Evolutionary conservation across 164 flowering plant species (phyloP), one percentile per base, ranked within the genome.

Genomic region (Aristolochia contorta): DNA sequence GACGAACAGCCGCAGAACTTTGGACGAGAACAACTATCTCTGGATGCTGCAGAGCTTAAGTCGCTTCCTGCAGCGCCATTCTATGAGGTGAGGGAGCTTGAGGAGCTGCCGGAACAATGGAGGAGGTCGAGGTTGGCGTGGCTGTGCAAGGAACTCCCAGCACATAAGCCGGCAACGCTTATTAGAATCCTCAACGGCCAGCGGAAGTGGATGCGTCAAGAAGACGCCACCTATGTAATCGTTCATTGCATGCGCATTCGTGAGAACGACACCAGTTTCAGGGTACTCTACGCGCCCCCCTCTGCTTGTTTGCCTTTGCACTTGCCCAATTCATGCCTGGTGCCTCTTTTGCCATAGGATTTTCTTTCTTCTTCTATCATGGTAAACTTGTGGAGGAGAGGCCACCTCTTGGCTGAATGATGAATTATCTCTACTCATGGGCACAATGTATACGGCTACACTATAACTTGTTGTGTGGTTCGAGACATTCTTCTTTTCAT

Each of bases 91-190:
- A 78, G 69, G 79, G 89, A 87, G 72, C 66, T 92, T 58, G 87
- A 79, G 48, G 96, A 92, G 67, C 65, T 86, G 20, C 91, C 97
- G 51, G 98, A 92, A 68, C 88, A 84, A 66, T 90, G 96, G 96
- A 69, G 91, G 69, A 65, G 97, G 71, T 65, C 90, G 37, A 90
- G 71, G 72, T 23, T 93, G 37, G 97, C 96, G 14, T 93, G 96
- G 96, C 72, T 93, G 52, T 93, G 97, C 64, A 89, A 93, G 77
- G 88, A 83, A 67, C 69, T 93, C 47, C 96, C 98, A 14, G 60
- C 80, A 19, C 90, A 87, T 37, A 87, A 82, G 72, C 61, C 82
- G 0, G 72, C 71, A 0, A 77, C 82, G 20, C 33, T 82, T 19
- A 61, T 70, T 37, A 66, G 93, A 57, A 71, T 87, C 18, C 83